Evolutionary conservation across 2,329 filamentous ascomycete genomes (phyloP).

Genomic region (Mariannaea sp.): DNA sequence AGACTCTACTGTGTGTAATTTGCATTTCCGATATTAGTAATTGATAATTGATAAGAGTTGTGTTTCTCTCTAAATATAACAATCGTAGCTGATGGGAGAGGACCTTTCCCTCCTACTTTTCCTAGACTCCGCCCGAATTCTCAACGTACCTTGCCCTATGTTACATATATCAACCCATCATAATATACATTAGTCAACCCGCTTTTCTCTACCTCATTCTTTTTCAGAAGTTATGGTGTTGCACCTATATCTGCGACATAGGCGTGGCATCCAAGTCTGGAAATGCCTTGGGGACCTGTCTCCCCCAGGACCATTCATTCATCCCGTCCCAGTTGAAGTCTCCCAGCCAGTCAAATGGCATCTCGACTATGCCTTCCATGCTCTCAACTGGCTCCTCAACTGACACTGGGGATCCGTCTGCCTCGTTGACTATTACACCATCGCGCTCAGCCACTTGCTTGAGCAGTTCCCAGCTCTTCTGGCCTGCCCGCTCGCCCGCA

Average conservation of each 20-base stretch:
- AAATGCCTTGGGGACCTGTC: constrained; percentile 2
- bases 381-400: constrained; percentile 9
- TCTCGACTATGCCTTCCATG: constrained; percentile 35
- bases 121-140: no score
- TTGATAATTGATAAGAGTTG: no score
- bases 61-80: no score
- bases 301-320: constrained; percentile 26
- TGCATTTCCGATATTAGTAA: no score
- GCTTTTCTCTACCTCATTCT: no score
- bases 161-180: no score
- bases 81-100: no score
- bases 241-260: constrained; percentile 8
- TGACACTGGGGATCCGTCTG: constrained; percentile 17
- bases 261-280: constrained; percentile 6
- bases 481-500: constrained; percentile 30
- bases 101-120: no score
- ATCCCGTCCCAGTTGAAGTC: constrained; percentile 33
- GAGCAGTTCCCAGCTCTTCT: constrained; percentile 40
- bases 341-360: constrained; percentile 36
- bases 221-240: no score
- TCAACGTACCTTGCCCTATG: no score
- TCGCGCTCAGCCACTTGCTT: constrained; percentile 41
- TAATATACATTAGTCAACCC: no score
- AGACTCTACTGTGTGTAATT: no score
- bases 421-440: constrained; percentile 18